A percentile compares a stretch with the other conserved stretches of the same genome.
Evolutionary conservation across 768 basidiomycete species (phyloP).

Genomic region (Pulveroboletus sp.): DNA sequence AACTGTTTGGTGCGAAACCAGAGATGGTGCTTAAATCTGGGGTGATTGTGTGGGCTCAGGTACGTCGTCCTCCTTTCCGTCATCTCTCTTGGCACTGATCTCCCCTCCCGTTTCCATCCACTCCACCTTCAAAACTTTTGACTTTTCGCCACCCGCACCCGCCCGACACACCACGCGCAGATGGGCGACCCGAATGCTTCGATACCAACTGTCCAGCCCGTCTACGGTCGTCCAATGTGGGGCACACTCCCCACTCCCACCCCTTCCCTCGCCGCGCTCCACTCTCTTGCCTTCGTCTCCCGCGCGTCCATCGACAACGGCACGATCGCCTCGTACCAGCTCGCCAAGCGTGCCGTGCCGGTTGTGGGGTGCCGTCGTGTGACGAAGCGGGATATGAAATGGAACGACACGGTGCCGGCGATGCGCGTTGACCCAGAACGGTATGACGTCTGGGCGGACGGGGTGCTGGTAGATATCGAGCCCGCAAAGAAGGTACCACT

Average conservation of each 20-base stretch:
- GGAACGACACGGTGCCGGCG: conserved; percentile 77
- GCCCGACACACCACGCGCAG: too few species aligned
- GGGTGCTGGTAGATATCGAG: conserved; percentile 67
- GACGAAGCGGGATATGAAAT: conserved; percentile 90
- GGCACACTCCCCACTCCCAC: conserved; percentile 48
- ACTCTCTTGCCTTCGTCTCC: conserved; percentile 87
- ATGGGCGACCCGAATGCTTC: conserved; percentile 98
- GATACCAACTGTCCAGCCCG: conserved; percentile 93
- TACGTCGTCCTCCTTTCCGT: conserved; percentile 30
- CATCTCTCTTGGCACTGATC: too few species aligned
- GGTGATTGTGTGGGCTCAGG: conserved; percentile 88
- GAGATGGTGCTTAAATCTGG: conserved; percentile 96
- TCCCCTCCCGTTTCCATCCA: too few species aligned
- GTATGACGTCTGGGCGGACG: conserved; percentile 84
- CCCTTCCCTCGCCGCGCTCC: conserved; percentile 71
- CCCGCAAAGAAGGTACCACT: conserved; percentile 73
- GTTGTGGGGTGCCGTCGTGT: conserved; percentile 76
- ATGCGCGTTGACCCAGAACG: conserved; percentile 92
- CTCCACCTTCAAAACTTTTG: too few species aligned
- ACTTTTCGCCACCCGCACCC: too few species aligned
- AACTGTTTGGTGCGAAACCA: conserved; percentile 89
- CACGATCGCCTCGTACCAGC: conserved; percentile 59
- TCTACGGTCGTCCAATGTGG: conserved; percentile 91
- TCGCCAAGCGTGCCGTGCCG: conserved; percentile 70
- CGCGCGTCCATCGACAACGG: conserved; percentile 60